Percentiles rank a stretch among this genome's conserved stretches.
These are phyloP conservation scores for Nakaseomyces glabratus DNA, from an alignment of 1,139 yeast species.

Conservation along the genomic window DNA sequence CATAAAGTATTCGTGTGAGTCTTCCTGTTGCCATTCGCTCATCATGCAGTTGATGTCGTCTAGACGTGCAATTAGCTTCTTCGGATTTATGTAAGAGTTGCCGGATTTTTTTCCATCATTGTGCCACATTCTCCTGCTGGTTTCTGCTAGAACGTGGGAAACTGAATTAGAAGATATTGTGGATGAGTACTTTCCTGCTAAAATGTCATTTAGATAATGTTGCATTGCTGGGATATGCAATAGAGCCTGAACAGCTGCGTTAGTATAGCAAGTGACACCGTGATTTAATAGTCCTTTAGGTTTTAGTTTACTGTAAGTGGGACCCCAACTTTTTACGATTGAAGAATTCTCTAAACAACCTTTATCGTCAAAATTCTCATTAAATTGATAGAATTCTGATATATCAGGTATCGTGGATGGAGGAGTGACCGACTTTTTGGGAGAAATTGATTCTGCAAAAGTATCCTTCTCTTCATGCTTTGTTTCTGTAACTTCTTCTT, in stretches of 20 bases:
- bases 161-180: slow-evolving; percentile 52
- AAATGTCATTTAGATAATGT: slow-evolving; percentile 65
- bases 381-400: slow-evolving; percentile 40
- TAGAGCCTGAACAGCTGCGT: slow-evolving; percentile 86
- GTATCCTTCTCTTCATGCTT: slow-evolving; percentile 22
- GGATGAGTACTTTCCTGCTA: slow-evolving; percentile 41
- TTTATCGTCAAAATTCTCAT: slow-evolving; percentile 44
- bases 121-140: slow-evolving; percentile 57
- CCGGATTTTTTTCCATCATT: slow-evolving; percentile 32
- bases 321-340: slow-evolving; percentile 55
- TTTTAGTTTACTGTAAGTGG: slow-evolving; percentile 34
- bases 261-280: slow-evolving; percentile 95
- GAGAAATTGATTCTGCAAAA: slow-evolving; percentile 28
- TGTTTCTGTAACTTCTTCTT: slow-evolving; percentile 11
- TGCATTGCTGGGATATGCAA: slow-evolving; percentile 86
- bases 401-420: slow-evolving; percentile 44
- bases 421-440: slow-evolving; percentile 31
- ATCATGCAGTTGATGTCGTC: slow-evolving; percentile 90
- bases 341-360: slow-evolving; percentile 51
- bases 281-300: slow-evolving; percentile 81
- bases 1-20: slow-evolving; percentile 95
- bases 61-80: slow-evolving; percentile 58
- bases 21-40: slow-evolving; percentile 97
- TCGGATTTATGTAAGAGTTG: slow-evolving; percentile 53
- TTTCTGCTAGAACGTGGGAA: slow-evolving; percentile 61